Conservation (phyloP, 163 green algal species). For the Botryococcus braunii region DNA sequence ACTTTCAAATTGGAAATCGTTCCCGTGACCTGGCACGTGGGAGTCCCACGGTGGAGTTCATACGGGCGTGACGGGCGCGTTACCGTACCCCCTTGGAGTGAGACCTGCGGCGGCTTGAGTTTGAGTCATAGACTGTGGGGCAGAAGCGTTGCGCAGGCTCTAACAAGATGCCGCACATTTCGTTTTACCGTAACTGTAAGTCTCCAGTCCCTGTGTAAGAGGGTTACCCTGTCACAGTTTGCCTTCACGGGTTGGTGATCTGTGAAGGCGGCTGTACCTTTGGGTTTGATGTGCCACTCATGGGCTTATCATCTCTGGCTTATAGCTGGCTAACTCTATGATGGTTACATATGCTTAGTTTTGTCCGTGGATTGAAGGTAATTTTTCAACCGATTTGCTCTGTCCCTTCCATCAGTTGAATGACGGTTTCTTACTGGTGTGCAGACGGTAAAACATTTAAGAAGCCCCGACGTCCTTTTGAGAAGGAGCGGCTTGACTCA, state of each 20-base stretch:
- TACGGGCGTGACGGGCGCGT: no score
- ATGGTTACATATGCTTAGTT: conserved; percentile 1
- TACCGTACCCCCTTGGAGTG: no score
- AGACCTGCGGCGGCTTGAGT: no score
- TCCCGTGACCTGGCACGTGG: no score
- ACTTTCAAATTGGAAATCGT: no score
- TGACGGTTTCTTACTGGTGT: conserved; percentile 6
- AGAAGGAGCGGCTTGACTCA: conserved; percentile 98
- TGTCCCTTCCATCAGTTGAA: not conserved
- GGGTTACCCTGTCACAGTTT: not conserved
- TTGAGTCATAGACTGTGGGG: no score
- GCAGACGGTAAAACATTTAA: conserved; percentile 98
- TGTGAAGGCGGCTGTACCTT: not conserved
- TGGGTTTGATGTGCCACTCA: not conserved
- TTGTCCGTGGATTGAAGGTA: not conserved
- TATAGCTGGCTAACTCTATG: not conserved
- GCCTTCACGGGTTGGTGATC: not conserved
- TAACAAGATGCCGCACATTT: conserved; percentile 53
- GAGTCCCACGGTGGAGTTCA: no score
- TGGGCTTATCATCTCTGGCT: not conserved
- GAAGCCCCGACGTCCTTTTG: conserved; percentile 96
- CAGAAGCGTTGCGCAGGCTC: no score
- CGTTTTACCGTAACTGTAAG: conserved; percentile 66
- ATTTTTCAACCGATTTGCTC: not conserved
- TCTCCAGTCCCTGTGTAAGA: not conserved